A percentile compares a stretch with the other conserved stretches of the same genome.
Evolutionary conservation across 2,329 filamentous ascomycete species (phyloP).

Genomic region (Coniochaeta sp.): DNA sequence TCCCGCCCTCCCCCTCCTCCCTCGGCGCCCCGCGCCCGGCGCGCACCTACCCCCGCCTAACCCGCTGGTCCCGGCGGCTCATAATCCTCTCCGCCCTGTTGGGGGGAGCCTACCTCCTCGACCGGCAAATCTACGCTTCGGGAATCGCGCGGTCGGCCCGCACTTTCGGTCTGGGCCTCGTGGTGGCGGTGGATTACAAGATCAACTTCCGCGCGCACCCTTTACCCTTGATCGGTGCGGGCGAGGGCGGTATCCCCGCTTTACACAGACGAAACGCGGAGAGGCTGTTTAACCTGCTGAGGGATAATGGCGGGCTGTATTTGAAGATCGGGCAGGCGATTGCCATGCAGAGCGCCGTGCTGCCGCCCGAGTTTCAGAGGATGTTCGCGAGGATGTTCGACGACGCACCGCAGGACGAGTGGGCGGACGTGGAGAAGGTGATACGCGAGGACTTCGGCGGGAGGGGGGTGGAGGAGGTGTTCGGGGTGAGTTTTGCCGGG

Average conservation of each 20-base stretch:
- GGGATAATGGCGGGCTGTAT: conserved; percentile 86
- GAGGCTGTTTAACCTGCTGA: conserved; percentile 72
- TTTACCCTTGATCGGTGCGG: conserved; percentile 30
- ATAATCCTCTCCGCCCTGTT: conserved; percentile 52
- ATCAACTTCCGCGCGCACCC: conserved; percentile 86
- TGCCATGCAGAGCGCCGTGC: conserved; percentile 91
- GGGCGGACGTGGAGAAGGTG: conserved; percentile 78
- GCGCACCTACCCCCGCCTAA: conserved; percentile 62
- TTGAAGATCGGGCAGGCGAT: conserved; percentile 98
- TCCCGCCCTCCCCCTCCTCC: conserved; percentile 71
- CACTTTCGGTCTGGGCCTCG: conserved; percentile 72
- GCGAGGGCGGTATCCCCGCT: conserved; percentile 59
- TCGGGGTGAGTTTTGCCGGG: conserved; percentile 76
- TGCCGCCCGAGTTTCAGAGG: conserved; percentile 89
- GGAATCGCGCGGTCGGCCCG: conserved; percentile 70
- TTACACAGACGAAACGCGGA: conserved; percentile 80
- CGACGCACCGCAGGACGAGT: conserved; percentile 88
- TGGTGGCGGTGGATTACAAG: conserved; percentile 91
- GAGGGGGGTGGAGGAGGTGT: conserved; percentile 79
- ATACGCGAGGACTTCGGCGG: conserved; percentile 85
- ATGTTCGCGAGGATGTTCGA: conserved; percentile 98
- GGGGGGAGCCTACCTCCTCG: conserved; percentile 59
- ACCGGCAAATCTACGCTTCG: conserved; percentile 71
- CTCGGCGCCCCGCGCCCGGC: conserved; percentile 66
- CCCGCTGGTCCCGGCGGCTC: conserved; percentile 72